A percentile compares a stretch with the other conserved stretches of the same genome.
phyloP scores from a whole-genome alignment of 768 basidiomycete species.

The Tylopilus vinaceipallidus region DNA sequence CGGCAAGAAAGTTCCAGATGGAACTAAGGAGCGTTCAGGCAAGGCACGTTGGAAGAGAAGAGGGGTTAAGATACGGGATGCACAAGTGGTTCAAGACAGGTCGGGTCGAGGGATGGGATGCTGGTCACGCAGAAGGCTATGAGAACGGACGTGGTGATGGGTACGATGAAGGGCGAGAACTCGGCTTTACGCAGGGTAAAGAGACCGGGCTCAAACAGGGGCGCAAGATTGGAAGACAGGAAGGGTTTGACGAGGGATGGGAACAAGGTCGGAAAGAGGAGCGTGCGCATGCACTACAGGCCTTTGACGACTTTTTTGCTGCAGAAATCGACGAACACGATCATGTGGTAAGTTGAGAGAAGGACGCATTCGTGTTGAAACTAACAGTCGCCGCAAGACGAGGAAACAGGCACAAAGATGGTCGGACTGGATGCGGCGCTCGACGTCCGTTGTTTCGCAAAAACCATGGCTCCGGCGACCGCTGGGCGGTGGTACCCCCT shows the following conservation, averaged over 20 bases:
- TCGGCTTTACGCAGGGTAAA: slow-evolving; percentile 38
- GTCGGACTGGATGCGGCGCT: slow-evolving; percentile 29
- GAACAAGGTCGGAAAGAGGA: slow-evolving; percentile 46
- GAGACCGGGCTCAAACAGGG: slow-evolving; percentile 37
- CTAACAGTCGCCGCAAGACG: slow-evolving; percentile 21
- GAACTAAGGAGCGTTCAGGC: slow-evolving; percentile 45
- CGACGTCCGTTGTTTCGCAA: slow-evolving; percentile 2
- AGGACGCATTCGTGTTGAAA: background rate
- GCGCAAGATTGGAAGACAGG: slow-evolving; percentile 27
- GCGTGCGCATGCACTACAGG: slow-evolving; percentile 50
- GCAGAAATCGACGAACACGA: slow-evolving; percentile 38
- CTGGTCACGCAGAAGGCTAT: slow-evolving; percentile 47
- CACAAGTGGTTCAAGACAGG: slow-evolving; percentile 46
- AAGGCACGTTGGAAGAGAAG: slow-evolving; percentile 41
- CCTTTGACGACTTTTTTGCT: slow-evolving; percentile 56
- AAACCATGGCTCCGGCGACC: slow-evolving; percentile 25
- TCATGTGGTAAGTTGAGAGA: slow-evolving; percentile 22
- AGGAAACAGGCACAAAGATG: slow-evolving; percentile 24
- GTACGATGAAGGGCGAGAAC: slow-evolving; percentile 38
- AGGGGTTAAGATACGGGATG: slow-evolving; percentile 40
- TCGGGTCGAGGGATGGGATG: slow-evolving; percentile 42
- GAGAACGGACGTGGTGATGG: slow-evolving; percentile 46
- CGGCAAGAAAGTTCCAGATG: slow-evolving; percentile 41
- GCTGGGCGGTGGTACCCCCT: slow-evolving; percentile 7
- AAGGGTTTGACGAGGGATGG: slow-evolving; percentile 35